Evolutionary conservation across 306 rosid species (phyloP).

Genomic region (Medicago arabica): DNA sequence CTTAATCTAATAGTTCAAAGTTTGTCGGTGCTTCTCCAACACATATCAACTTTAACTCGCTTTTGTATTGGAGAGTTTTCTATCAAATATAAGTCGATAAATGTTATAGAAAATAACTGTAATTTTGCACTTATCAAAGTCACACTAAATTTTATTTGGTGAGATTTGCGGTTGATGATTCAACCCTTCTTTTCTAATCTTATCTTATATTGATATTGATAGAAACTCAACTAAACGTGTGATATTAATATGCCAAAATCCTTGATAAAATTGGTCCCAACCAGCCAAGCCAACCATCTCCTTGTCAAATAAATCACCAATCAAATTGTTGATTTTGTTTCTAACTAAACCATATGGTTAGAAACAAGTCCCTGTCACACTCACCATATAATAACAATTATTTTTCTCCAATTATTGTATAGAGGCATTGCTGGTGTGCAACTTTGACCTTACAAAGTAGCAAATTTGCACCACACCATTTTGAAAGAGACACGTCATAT

Average conservation of each 20-base stretch:
- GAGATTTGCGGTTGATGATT: background rate
- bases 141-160: too few relatives aligned
- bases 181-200: background rate
- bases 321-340: slow-evolving; percentile 23
- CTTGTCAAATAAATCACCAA: slow-evolving; percentile 5
- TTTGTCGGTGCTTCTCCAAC: too few relatives aligned
- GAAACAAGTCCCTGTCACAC: background rate
- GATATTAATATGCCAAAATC: slow-evolving; percentile 12
- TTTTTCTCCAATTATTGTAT: slow-evolving; percentile 29
- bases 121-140: too few relatives aligned
- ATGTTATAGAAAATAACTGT: too few relatives aligned
- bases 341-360: slow-evolving; percentile 33
- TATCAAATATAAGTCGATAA: too few relatives aligned
- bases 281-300: background rate
- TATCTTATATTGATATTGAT: background rate
- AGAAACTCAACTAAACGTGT: background rate
- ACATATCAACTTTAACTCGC: too few relatives aligned
- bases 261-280: slow-evolving; percentile 24
- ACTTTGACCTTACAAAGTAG: slow-evolving; percentile 27
- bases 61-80: too few relatives aligned
- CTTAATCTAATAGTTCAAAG: too few relatives aligned
- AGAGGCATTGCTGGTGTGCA: slow-evolving; percentile 2
- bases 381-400: slow-evolving; percentile 3
- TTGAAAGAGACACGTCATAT: slow-evolving; percentile 13
- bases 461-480: background rate